Percentiles rank a stretch among this genome's conserved stretches.
Conservation (phyloP, 345 rosid genomes). For the Rhizophora mangle region DNA sequence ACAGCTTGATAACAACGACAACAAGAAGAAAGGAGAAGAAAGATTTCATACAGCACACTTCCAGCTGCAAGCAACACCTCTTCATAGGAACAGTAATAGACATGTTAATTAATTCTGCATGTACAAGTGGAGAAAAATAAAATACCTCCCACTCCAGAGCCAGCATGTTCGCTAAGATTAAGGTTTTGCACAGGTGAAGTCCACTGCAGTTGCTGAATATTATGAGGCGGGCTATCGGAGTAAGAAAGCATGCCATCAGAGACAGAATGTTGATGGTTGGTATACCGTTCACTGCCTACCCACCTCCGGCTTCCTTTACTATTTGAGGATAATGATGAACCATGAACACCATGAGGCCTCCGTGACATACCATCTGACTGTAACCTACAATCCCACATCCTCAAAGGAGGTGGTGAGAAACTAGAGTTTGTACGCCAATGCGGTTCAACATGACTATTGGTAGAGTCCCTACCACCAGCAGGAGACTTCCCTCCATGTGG, state of each 20-base stretch:
- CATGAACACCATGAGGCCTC: slow-evolving; percentile 37
- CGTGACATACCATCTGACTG: slow-evolving; percentile 47
- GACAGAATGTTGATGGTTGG: slow-evolving; percentile 62
- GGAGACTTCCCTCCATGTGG: slow-evolving; percentile 73
- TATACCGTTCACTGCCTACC: slow-evolving; percentile 39
- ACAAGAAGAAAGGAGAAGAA: not conserved
- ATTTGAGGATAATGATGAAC: slow-evolving; percentile 42
- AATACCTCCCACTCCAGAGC: slow-evolving; percentile 47
- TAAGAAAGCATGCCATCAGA: slow-evolving; percentile 65
- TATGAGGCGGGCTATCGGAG: slow-evolving; percentile 52
- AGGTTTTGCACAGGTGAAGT: slow-evolving; percentile 50
- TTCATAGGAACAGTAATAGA: not conserved
- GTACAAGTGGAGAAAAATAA: not conserved
- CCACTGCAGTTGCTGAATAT: slow-evolving; percentile 53
- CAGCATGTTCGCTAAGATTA: slow-evolving; percentile 38
- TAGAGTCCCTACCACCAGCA: slow-evolving; percentile 35
- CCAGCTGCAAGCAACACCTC: not conserved
- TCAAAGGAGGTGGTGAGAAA: slow-evolving; percentile 67
- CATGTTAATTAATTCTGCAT: not conserved
- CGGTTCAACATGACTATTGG: slow-evolving; percentile 43
- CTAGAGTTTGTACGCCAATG: slow-evolving; percentile 79
- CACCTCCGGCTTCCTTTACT: slow-evolving; percentile 51
- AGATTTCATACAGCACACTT: not conserved
- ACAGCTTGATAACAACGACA: not conserved
- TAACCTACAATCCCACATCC: slow-evolving; percentile 61